Percentiles rank a stretch among this genome's conserved stretches.
phyloP scores from a whole-genome alignment of 2,329 filamentous ascomycete species.

The Ophiostoma quercus region DNA sequence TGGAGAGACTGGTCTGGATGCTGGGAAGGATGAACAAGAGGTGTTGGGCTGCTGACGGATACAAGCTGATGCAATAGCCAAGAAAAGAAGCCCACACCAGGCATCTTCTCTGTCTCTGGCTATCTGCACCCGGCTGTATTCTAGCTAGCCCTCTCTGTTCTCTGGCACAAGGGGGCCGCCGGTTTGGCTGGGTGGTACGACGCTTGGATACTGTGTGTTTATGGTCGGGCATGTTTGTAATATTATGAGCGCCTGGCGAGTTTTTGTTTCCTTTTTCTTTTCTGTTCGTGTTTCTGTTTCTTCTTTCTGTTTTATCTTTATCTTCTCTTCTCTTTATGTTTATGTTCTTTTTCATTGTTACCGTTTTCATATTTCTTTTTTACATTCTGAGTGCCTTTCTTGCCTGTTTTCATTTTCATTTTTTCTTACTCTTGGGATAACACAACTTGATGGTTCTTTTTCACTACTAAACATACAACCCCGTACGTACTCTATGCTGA shows the following conservation, averaged over 20 bases:
- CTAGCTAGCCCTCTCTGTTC: background rate
- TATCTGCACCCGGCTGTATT: background rate
- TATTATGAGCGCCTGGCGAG: conserved; percentile 25
- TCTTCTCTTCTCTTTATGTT: background rate
- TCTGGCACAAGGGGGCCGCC: background rate
- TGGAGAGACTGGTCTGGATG: background rate
- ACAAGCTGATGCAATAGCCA: background rate
- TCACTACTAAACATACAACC: background rate
- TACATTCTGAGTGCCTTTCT: background rate
- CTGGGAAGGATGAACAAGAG: background rate
- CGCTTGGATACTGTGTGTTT: conserved; percentile 24
- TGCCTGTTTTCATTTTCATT: conserved; percentile 8
- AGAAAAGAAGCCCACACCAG: background rate
- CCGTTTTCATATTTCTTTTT: conserved; percentile 1
- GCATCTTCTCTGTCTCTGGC: background rate
- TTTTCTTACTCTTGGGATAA: conserved; percentile 20
- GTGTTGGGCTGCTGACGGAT: background rate
- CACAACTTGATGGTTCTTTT: conserved; percentile 12
- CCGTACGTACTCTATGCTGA: background rate
- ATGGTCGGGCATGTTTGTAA: conserved; percentile 24
- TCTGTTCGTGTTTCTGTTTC: conserved; percentile 11
- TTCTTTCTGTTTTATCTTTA: background rate
- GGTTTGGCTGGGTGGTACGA: conserved; percentile 5
- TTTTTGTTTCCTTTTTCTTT: conserved; percentile 7
- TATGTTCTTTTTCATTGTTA: background rate